phyloP scores from a whole-genome alignment of 2,329 filamentous ascomycete genomes.

The Fusarium mundagurra region DNA sequence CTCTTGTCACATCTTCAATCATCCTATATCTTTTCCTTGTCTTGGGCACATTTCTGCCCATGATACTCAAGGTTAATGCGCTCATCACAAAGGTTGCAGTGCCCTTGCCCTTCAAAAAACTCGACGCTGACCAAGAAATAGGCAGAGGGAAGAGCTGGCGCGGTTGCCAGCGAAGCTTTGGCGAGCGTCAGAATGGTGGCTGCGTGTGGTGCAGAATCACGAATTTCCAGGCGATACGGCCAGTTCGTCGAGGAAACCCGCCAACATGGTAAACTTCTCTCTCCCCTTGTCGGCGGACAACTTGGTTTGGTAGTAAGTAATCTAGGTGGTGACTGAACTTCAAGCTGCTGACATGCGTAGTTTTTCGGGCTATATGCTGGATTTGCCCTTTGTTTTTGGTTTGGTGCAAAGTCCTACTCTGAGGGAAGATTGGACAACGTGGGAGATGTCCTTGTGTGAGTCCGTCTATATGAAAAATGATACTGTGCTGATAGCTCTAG shows the following conservation, averaged over 20 bases:
- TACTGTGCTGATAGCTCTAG: conserved; percentile 31
- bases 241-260: conserved; percentile 65
- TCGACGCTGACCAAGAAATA: conserved; percentile 22
- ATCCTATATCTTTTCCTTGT: conserved; percentile 65
- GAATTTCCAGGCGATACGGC: conserved; percentile 63
- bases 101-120: not conserved
- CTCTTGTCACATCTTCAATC: conserved; percentile 66
- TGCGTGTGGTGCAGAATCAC: conserved; percentile 69
- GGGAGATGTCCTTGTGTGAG: conserved; percentile 65
- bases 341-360: conserved; percentile 34
- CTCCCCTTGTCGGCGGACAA: conserved; percentile 63
- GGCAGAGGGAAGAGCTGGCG: conserved; percentile 66
- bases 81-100: conserved; percentile 52
- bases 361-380: conserved; percentile 64
- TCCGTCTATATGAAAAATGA: not conserved
- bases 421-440: conserved; percentile 59
- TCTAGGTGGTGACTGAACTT: not conserved
- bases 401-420: conserved; percentile 62
- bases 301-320: conserved; percentile 55
- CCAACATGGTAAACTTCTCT: conserved; percentile 57
- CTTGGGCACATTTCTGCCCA: conserved; percentile 60
- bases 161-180: conserved; percentile 70
- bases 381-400: conserved; percentile 71
- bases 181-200: conserved; percentile 69
- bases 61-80: conserved; percentile 63